Evolutionary conservation across 331 rosid species (phyloP).

Genomic region (Telfairia occidentalis): DNA sequence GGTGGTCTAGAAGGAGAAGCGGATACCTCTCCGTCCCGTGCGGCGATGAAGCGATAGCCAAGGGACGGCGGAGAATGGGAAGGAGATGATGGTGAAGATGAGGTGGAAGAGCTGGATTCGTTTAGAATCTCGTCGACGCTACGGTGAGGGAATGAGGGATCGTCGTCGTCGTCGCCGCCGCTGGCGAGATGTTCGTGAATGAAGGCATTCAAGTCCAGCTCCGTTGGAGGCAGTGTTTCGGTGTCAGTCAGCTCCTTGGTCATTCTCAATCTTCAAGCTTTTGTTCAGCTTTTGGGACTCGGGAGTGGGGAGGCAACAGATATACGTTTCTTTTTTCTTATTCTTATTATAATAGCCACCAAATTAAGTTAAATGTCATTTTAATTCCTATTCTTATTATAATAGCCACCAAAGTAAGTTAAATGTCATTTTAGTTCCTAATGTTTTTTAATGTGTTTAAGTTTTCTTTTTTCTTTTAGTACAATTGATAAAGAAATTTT

Average conservation of each 20-base stretch:
- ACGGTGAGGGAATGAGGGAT: slow-evolving; percentile 27
- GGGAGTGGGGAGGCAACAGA: background rate
- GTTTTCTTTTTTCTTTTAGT: no score
- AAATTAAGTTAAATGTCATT: no score
- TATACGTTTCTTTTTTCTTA: background rate
- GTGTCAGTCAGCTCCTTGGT: slow-evolving; percentile 19
- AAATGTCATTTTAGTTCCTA: no score
- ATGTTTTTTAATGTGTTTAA: no score
- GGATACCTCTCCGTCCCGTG: slow-evolving; percentile 11
- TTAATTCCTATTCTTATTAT: no score
- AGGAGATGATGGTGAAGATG: slow-evolving; percentile 34
- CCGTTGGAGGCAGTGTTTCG: slow-evolving; percentile 36
- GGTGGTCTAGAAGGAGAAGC: slow-evolving; percentile 1
- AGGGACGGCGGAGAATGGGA: slow-evolving; percentile 14
- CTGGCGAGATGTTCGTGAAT: slow-evolving; percentile 33
- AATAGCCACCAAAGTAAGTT: no score
- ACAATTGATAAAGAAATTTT: no score
- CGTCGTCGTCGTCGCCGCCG: slow-evolving; percentile 27
- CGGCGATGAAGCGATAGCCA: slow-evolving; percentile 11
- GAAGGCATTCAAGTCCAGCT: slow-evolving; percentile 64
- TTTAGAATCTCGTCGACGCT: slow-evolving; percentile 73
- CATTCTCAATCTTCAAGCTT: slow-evolving; percentile 9
- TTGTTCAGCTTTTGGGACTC: background rate
- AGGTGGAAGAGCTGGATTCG: slow-evolving; percentile 58
- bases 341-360: no score